These are phyloP conservation scores for Panus rudis DNA, from an alignment of 768 basidiomycete species.

Conservation along the genomic window DNA sequence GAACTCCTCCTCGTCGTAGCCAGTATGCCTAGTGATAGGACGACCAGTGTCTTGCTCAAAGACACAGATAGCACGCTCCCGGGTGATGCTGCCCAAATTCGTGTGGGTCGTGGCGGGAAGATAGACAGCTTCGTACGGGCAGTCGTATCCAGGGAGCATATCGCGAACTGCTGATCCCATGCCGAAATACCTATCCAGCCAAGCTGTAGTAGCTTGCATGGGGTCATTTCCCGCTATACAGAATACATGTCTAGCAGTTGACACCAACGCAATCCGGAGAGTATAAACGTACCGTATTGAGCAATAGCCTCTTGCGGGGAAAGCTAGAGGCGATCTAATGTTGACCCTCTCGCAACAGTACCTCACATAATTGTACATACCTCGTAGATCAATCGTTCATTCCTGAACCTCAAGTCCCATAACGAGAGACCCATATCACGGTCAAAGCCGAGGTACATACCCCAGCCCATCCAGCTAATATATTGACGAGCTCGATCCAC, in stretches of 20 bases:
- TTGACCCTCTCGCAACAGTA: not conserved
- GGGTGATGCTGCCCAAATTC: slow-evolving; percentile 34
- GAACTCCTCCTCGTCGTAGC: slow-evolving; percentile 46
- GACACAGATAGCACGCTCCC: slow-evolving; percentile 53
- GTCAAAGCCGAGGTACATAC: slow-evolving; percentile 53
- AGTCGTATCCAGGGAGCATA: slow-evolving; percentile 62
- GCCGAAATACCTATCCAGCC: slow-evolving; percentile 58
- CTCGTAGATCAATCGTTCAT: slow-evolving; percentile 58
- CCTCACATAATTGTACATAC: slow-evolving; percentile 19
- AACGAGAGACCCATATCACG: slow-evolving; percentile 59
- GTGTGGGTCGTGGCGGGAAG: slow-evolving; percentile 52
- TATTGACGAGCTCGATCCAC: slow-evolving; percentile 46
- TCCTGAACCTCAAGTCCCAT: slow-evolving; percentile 52
- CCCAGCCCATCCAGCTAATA: slow-evolving; percentile 67
- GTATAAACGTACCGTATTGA: slow-evolving; percentile 38
- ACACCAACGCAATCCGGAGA: not conserved
- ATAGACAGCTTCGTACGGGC: slow-evolving; percentile 53
- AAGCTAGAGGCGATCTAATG: slow-evolving; percentile 27
- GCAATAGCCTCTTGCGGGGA: slow-evolving; percentile 58
- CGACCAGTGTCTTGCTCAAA: slow-evolving; percentile 56
- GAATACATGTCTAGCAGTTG: not conserved
- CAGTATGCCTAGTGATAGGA: slow-evolving; percentile 53
- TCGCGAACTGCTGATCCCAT: slow-evolving; percentile 46
- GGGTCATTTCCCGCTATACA: slow-evolving; percentile 51
- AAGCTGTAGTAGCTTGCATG: slow-evolving; percentile 51